A percentile compares a stretch with the other conserved stretches of the same genome.
phyloP scores from a whole-genome alignment of 495 filamentous ascomycete genomes.

The Trichocladium uniseriatum region DNA sequence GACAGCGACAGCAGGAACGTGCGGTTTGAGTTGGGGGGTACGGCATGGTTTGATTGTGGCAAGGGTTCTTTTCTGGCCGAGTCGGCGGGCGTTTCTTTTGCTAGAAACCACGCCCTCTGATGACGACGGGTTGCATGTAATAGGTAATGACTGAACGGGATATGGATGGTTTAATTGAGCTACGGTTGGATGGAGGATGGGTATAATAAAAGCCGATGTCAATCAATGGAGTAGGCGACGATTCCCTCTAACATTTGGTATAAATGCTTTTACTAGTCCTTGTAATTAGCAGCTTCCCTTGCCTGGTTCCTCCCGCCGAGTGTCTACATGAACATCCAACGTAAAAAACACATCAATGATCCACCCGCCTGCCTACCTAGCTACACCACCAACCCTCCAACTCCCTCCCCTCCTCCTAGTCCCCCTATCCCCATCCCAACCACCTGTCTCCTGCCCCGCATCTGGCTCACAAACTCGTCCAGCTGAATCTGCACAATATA shows the following conservation, averaged over 20 bases:
- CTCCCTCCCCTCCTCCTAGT: background rate
- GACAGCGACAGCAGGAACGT: no score
- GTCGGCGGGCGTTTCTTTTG: background rate
- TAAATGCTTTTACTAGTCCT: no score
- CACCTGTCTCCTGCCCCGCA: slow-evolving; percentile 10
- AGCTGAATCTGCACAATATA: slow-evolving; percentile 82
- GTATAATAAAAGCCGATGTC: no score
- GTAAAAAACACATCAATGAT: no score
- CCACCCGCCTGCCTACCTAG: background rate
- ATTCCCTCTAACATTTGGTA: no score
- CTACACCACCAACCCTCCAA: background rate
- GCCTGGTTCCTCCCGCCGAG: no score
- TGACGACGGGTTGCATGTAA: background rate
- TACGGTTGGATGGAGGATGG: background rate
- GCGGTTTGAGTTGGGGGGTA: no score
- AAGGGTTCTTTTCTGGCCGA: background rate
- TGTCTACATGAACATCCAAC: no score
- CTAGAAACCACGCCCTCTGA: background rate
- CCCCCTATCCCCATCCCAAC: background rate
- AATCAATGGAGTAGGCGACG: no score
- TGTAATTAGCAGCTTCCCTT: no score
- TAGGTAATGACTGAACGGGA: slow-evolving; percentile 12
- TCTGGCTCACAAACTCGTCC: slow-evolving; percentile 56
- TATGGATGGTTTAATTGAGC: background rate
- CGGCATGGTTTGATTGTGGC: no score